Evolutionary conservation across 306 rosid species (phyloP), one percentile per base, ranked within the genome.

Genomic region (Fragaria iinumae): DNA sequence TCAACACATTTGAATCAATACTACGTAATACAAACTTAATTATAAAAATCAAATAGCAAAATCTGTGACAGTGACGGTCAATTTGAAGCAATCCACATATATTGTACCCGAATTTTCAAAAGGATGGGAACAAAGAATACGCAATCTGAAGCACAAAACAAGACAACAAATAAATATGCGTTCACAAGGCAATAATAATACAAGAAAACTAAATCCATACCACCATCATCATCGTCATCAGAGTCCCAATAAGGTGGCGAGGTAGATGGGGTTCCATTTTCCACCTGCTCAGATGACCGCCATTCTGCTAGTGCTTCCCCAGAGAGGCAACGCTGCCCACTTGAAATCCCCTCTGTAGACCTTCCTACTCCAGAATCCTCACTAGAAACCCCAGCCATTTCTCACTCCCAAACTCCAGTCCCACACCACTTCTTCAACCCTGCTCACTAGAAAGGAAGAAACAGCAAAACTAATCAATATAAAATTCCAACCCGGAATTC

Each of bases 261-360:
- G 75, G 98, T 93, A 5, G 97, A 96, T 7, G 98, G 82, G 23
- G 76, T 89, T 80, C 96, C 99, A 85, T 93, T 93, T 85, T 96
- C 99, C 90, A 96, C 97, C 87, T 96, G 99, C 87, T 96, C 99
- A 20, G 96, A 91, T 77, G 96, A 96, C 77, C 97, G 88, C 98
- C 99, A 96, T 84, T 96, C 97, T 0, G 97, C 94, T 88, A 96
- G 86, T 69, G 97, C 89, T 81, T 96, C 99, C 55, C 96, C 97
- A 3, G 96, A 87, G 60, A 86, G 97, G 81, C 85, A 89, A 38
- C 82, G 89, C 77, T 87, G 97, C 84, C 93, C 97, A 82, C 85
- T 88, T 65, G 96, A 87, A 84, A 75, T 84, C 72, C 89, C 91
- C 67, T 92, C 99, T 34, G 12, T 74, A 23, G 97, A 81, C 86